These are phyloP conservation scores for Trichocladium antarcticum DNA, from an alignment of 495 filamentous ascomycete species.

Conservation along the genomic window DNA sequence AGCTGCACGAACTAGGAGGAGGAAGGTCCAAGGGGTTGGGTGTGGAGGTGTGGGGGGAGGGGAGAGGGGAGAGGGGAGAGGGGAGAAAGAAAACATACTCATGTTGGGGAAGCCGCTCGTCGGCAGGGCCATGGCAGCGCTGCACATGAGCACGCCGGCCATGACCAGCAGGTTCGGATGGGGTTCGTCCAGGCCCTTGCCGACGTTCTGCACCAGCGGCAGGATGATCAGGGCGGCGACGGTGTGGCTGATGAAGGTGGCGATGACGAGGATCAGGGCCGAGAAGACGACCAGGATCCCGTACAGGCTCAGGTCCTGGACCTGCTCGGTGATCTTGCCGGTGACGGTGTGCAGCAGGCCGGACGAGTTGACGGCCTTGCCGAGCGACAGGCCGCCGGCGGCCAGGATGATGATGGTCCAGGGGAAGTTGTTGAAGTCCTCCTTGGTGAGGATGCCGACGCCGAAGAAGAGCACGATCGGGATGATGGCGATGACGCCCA, in stretches of 20 bases:
- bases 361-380: conserved; percentile 87
- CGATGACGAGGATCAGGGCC: conserved; percentile 76
- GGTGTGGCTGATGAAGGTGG: conserved; percentile 96
- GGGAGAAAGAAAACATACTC: conserved; percentile 53
- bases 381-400: conserved; percentile 83
- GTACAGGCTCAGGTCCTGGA: conserved; percentile 75
- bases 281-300: conserved; percentile 79
- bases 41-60: no score
- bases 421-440: conserved; percentile 99
- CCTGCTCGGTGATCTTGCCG: conserved; percentile 53
- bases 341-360: conserved; percentile 90
- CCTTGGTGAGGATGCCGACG: conserved; percentile 92
- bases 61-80: no score
- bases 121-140: conserved; percentile 74
- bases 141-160: conserved; percentile 55
- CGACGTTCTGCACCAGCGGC: conserved; percentile 78
- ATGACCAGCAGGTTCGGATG: conserved; percentile 95
- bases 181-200: conserved; percentile 69
- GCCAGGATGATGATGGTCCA: conserved; percentile 99
- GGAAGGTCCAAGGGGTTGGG: conserved; percentile 5
- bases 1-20: not conserved
- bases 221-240: conserved; percentile 93
- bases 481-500: conserved; percentile 96
- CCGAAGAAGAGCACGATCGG: conserved; percentile 95
- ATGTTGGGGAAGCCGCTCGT: conserved; percentile 98